A percentile compares a stretch with the other conserved stretches of the same genome.
phyloP scores from a whole-genome alignment of 1,139 yeast genomes.

The Magnusiomyces paraingens region DNA sequence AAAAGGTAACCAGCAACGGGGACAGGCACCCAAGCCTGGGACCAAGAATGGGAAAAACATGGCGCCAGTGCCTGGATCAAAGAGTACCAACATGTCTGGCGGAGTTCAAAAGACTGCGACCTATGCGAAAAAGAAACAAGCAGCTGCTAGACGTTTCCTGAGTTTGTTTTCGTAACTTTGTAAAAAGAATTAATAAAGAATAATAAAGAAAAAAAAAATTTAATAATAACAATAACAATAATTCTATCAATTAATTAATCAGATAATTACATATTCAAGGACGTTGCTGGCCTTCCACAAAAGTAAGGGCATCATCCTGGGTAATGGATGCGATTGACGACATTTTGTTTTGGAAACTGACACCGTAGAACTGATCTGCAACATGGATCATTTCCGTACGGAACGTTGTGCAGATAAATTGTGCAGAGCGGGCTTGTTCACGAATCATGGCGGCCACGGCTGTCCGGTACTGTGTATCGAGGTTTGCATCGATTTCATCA shows the following conservation, averaged over 20 bases:
- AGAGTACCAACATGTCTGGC: neutral
- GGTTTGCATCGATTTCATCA: slow-evolving; percentile 94
- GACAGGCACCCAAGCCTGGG: neutral
- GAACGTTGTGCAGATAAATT: slow-evolving; percentile 93
- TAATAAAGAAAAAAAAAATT: neutral
- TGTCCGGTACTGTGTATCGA: slow-evolving; percentile 86
- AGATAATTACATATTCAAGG: neutral
- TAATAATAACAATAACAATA: too few species aligned
- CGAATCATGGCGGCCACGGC: slow-evolving; percentile 78
- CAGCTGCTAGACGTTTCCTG: neutral
- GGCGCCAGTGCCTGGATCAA: neutral
- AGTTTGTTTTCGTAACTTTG: neutral
- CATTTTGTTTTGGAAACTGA: slow-evolving; percentile 74
- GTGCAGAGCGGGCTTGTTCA: slow-evolving; percentile 51
- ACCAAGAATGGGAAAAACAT: neutral
- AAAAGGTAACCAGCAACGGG: neutral
- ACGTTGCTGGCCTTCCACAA: slow-evolving; percentile 51
- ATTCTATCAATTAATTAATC: too few species aligned
- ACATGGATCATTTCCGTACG: slow-evolving; percentile 86
- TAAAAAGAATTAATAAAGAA: neutral
- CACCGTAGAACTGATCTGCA: slow-evolving; percentile 85
- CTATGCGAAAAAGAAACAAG: neutral
- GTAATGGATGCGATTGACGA: slow-evolving; percentile 70
- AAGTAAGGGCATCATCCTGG: slow-evolving; percentile 66
- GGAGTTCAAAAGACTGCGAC: neutral